These are phyloP conservation scores for Wilcoxina mikolae DNA, from an alignment of 495 filamentous ascomycete genomes.

Conservation along the genomic window DNA sequence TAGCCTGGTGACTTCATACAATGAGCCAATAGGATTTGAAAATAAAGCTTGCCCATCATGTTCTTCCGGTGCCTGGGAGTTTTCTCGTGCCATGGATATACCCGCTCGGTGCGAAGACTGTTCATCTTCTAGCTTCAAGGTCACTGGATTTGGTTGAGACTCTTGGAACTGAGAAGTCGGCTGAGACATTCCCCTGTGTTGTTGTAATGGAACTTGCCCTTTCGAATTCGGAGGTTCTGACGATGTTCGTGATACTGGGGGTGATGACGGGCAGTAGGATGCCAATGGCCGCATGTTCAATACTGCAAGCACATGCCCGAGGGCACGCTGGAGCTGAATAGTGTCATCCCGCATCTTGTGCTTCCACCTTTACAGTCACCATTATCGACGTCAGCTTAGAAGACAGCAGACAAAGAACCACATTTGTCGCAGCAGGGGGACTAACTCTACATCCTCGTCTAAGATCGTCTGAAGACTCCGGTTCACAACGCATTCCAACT, in stretches of 20 bases:
- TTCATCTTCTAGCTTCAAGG: slow-evolving; percentile 13
- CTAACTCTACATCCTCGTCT: slow-evolving; percentile 31
- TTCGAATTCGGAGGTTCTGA: slow-evolving; percentile 9
- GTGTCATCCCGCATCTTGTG: slow-evolving; percentile 27
- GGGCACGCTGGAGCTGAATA: slow-evolving; percentile 22
- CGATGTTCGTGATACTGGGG: slow-evolving; percentile 15
- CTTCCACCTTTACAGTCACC: slow-evolving; percentile 21
- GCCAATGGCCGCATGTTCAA: slow-evolving; percentile 22
- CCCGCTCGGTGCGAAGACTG: slow-evolving; percentile 12
- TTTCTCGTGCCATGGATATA: slow-evolving; percentile 36
- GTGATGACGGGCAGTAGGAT: slow-evolving; percentile 16
- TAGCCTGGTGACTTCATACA: slow-evolving; percentile 47
- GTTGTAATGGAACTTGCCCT: neutral
- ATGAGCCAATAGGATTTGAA: slow-evolving; percentile 43
- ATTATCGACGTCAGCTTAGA: slow-evolving; percentile 16
- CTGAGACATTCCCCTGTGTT: neutral
- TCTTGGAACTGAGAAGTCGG: slow-evolving; percentile 1
- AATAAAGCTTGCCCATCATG: slow-evolving; percentile 36
- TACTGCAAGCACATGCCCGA: slow-evolving; percentile 20
- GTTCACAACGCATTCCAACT: slow-evolving; percentile 30
- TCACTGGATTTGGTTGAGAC: neutral
- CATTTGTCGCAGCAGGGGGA: slow-evolving; percentile 2
- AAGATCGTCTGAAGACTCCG: slow-evolving; percentile 31
- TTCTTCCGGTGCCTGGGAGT: slow-evolving; percentile 34
- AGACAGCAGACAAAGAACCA: neutral